phyloP scores from a whole-genome alignment of 345 rosid species.

The Rhodomyrtus tomentosa region DNA sequence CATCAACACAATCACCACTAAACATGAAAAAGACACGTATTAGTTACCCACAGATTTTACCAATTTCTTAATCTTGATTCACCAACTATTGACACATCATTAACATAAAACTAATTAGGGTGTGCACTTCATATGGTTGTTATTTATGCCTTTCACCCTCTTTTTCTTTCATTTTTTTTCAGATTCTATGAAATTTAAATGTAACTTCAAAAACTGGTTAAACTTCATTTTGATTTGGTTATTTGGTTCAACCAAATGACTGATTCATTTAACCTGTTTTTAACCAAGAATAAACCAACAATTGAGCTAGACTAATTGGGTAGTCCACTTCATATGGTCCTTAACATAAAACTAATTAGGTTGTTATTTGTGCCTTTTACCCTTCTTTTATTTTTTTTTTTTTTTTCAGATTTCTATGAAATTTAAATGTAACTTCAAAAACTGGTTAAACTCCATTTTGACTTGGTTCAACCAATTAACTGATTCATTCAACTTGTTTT shows the following conservation, averaged over 20 bases:
- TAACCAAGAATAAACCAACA: background rate
- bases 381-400: background rate
- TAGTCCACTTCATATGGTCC: too few relatives aligned
- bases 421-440: background rate
- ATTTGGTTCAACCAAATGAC: background rate
- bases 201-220: background rate
- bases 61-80: background rate
- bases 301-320: background rate
- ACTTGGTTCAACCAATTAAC: background rate
- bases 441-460: background rate
- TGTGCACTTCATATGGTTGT: background rate
- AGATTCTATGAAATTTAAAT: background rate
- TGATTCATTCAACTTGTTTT: background rate
- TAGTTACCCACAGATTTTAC: background rate
- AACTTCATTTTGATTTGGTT: background rate
- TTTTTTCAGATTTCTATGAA: background rate
- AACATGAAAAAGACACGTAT: background rate
- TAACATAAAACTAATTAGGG: background rate
- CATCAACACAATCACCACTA: background rate
- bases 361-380: background rate
- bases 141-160: background rate
- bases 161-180: background rate
- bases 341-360: background rate
- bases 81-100: background rate
- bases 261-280: background rate